Evolutionary conservation across 495 filamentous ascomycete genomes (phyloP).

Genomic region (Articulospora tetracladia): DNA sequence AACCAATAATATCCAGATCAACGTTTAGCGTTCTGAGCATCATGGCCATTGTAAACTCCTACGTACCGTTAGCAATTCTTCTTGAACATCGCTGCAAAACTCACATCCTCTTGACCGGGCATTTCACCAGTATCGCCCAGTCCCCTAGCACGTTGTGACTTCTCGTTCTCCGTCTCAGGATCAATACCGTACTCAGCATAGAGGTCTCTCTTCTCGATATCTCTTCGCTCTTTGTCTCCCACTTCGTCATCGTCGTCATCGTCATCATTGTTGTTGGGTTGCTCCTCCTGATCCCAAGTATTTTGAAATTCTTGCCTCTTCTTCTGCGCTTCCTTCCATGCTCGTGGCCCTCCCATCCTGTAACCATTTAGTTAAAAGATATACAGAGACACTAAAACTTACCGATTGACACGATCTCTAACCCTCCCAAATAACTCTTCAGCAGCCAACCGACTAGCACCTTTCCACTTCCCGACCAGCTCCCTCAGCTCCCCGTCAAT

Average conservation of each 20-base stretch:
- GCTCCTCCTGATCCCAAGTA: constrained; percentile 27
- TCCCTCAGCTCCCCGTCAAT: constrained; percentile 22
- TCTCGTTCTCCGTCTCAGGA: constrained; percentile 24
- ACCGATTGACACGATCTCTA: constrained; percentile 40
- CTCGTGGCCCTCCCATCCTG: constrained; percentile 45
- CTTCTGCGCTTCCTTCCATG: constrained; percentile 43
- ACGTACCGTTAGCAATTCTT: constrained; percentile 18
- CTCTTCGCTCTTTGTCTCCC: constrained; percentile 1
- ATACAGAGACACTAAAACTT: too few relatives aligned
- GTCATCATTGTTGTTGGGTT: constrained; percentile 21
- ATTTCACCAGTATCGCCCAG: constrained; percentile 23
- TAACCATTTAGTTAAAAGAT: background rate
- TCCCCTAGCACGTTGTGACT: constrained; percentile 22
- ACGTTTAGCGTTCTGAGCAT: constrained; percentile 68
- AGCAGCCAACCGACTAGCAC: constrained; percentile 38
- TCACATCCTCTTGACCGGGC: constrained; percentile 25
- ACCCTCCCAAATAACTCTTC: constrained; percentile 44
- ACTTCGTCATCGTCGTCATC: constrained; percentile 32
- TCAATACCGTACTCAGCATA: constrained; percentile 28
- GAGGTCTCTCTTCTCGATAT: constrained; percentile 33
- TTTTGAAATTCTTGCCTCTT: constrained; percentile 31
- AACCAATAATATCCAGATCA: constrained; percentile 60
- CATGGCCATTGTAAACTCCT: constrained; percentile 68
- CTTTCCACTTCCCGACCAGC: constrained; percentile 33
- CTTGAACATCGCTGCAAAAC: constrained; percentile 1